Percentiles rank a stretch among this genome's conserved stretches.
These are phyloP conservation scores for Fusarium temperatum DNA, from an alignment of 2,329 filamentous ascomycete species.

Conservation along the genomic window DNA sequence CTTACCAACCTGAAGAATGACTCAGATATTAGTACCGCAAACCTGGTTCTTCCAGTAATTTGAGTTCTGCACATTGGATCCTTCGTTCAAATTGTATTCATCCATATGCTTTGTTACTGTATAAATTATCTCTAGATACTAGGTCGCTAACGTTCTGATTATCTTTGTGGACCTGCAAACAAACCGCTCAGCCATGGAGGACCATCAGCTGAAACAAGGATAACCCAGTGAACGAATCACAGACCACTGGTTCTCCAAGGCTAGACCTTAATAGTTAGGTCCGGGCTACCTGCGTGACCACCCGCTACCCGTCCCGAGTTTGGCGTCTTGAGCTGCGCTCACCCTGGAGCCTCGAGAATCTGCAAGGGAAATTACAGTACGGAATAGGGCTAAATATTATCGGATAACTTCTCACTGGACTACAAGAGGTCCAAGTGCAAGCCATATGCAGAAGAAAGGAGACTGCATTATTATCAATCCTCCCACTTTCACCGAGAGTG, in stretches of 20 bases:
- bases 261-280: neutral
- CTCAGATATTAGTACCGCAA: neutral
- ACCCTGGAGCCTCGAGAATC: neutral
- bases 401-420: too few relatives aligned
- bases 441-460: too few relatives aligned
- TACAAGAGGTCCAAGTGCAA: too few relatives aligned
- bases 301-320: neutral
- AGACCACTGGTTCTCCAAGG: neutral
- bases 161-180: neutral
- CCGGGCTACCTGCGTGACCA: neutral
- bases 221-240: neutral
- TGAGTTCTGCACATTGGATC: neutral
- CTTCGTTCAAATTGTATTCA: rapidly evolving
- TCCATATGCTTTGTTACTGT: neutral
- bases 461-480: too few relatives aligned
- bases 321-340: neutral
- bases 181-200: neutral
- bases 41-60: neutral
- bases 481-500: too few relatives aligned
- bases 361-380: neutral
- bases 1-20: neutral
- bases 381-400: neutral
- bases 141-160: neutral
- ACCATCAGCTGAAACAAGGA: neutral
- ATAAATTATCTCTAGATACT: neutral